Evolutionary conservation across 805 yeast genomes (phyloP), one percentile per base, ranked within the genome.

Genomic region (Hanseniaspora vineae): DNA sequence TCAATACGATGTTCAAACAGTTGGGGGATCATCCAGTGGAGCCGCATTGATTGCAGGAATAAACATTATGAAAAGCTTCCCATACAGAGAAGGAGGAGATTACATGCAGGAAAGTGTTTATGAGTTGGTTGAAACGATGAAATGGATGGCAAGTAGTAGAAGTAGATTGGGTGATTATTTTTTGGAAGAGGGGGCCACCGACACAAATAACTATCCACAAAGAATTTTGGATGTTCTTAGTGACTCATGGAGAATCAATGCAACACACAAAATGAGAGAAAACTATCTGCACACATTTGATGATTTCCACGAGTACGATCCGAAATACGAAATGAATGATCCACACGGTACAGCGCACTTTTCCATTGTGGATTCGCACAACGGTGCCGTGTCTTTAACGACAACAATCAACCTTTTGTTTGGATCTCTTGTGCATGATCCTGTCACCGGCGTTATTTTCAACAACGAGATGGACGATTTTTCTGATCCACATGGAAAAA

Each of bases 381-480:
- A 83, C 33, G 83, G 84, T 67, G 87, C 96, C 0, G 92, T 90
- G 2, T 70, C 86, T 2, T 71, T 89, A 71, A 90, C 97, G 1
- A 84, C 96, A 1, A 89, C 97, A 0, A 79, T 90, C 10, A 90
- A 90, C 60, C 66, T 88, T 46, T 60, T 77, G 39, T 90, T 88
- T 65, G 98, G 98, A 0, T 80, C 92, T 12, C 59, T 78, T 55
- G 81, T 90, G 6, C 84, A 81, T 59, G 97, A 90, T 60, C 80
- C 81, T 1, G 61, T 50, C 1, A 89, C 97, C 0, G 97, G 97
- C 2, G 68, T 90, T 9, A 72, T 90, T 10, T 66, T 90, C 57
- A 90, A 90, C 66, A 79, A 86, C 55, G 87, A 90, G 62, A 89
- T 90, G 96, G 97, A 90, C 63, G 97, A 90, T 60, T 90, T 90